Conservation (phyloP, 352 stramenopile species). For the Phytopythium ostracodes region DNA sequence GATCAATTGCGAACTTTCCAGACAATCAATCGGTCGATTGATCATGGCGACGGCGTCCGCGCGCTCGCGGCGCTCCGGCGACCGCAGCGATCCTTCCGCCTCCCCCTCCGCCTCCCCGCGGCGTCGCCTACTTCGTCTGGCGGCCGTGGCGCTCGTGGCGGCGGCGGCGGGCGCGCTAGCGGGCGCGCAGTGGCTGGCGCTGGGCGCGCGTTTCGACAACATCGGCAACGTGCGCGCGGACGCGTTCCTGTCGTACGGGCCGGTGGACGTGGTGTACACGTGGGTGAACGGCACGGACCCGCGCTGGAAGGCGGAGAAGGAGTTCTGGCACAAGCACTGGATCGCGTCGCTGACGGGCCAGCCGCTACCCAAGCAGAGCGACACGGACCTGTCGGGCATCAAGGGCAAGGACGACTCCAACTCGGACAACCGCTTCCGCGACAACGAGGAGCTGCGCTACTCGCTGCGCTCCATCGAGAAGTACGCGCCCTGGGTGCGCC, state of each 20-base stretch:
- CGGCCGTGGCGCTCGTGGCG: not conserved
- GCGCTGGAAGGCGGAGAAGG: constrained; percentile 87
- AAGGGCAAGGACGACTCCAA: constrained; percentile 71
- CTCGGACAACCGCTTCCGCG: constrained; percentile 90
- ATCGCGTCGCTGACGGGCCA: constrained; percentile 81
- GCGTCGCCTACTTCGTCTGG: not conserved
- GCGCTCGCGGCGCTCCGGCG: constrained; percentile 4
- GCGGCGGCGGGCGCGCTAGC: constrained; percentile 2
- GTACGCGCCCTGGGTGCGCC: constrained; percentile 93
- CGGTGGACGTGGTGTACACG: constrained; percentile 95
- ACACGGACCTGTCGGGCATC: constrained; percentile 35
- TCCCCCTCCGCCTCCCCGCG: not conserved
- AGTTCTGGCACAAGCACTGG: constrained; percentile 88
- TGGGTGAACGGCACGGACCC: constrained; percentile 96
- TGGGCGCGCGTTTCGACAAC: constrained; percentile 21
- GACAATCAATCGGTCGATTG: not conserved
- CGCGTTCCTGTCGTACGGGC: constrained; percentile 65
- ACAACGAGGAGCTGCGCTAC: constrained; percentile 94
- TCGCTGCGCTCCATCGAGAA: constrained; percentile 91
- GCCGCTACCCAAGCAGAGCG: constrained; percentile 49
- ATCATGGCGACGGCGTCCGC: constrained; percentile 5
- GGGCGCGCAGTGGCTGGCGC: not conserved
- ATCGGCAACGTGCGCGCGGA: constrained; percentile 57
- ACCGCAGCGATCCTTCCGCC: not conserved
- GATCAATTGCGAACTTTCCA: not conserved